phyloP scores from a whole-genome alignment of 2,329 filamentous ascomycete genomes.

The Aspergillaceae sp. region DNA sequence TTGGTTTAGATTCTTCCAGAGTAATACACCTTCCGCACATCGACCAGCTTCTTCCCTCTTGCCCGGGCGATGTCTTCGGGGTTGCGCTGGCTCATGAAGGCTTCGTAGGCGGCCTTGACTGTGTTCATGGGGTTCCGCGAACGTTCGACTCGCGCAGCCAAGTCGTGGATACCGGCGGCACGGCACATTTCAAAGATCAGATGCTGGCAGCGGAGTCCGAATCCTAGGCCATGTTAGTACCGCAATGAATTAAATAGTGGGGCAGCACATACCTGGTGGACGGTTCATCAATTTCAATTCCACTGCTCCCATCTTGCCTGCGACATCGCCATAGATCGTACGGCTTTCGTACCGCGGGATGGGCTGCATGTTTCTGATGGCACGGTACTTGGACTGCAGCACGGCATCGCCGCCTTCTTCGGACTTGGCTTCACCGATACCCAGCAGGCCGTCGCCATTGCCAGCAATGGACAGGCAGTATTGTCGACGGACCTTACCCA shows the following conservation, averaged over 20 bases:
- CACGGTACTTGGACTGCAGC: constrained; percentile 66
- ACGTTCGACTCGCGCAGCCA: constrained; percentile 72
- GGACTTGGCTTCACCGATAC: constrained; percentile 84
- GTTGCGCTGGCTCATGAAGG: constrained; percentile 71
- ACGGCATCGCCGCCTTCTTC: constrained; percentile 60
- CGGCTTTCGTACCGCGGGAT: constrained; percentile 82
- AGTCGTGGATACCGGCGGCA: constrained; percentile 74
- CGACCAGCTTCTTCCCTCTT: constrained; percentile 87
- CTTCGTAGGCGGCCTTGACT: constrained; percentile 81
- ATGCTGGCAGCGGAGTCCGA: constrained; percentile 83
- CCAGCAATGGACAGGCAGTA: constrained; percentile 77
- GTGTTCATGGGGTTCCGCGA: constrained; percentile 97
- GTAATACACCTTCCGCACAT: constrained; percentile 96
- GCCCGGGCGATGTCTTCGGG: constrained; percentile 86
- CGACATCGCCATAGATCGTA: constrained; percentile 80
- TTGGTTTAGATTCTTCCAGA: constrained; percentile 49
- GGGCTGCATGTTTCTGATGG: constrained; percentile 89
- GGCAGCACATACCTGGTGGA: constrained; percentile 64
- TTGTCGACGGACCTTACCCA: constrained; percentile 77
- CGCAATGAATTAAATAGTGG: constrained; percentile 1
- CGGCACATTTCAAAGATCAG: constrained; percentile 93
- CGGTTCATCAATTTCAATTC: constrained; percentile 72
- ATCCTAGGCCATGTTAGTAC: constrained; percentile 51
- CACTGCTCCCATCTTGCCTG: constrained; percentile 78
- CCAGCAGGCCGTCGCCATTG: constrained; percentile 75